A percentile compares a stretch with the other conserved stretches of the same genome.
Conservation (phyloP, 495 filamentous ascomycete species). For the Hypoxylon fuscum region DNA sequence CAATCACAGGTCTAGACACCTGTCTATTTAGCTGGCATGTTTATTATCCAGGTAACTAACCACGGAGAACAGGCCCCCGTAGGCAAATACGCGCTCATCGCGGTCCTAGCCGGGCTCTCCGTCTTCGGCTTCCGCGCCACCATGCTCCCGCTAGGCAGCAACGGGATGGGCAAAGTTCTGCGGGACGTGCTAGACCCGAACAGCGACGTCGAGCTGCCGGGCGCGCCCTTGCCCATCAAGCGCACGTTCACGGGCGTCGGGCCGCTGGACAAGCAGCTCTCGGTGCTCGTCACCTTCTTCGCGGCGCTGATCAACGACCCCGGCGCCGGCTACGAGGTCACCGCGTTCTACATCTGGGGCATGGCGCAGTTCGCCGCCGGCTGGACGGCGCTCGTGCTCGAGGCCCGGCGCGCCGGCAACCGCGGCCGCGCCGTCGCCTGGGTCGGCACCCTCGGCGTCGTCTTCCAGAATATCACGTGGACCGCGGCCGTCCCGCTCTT, state of each 20-base stretch:
- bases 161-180: slow-evolving; percentile 32
- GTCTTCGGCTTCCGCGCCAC: slow-evolving; percentile 38
- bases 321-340: slow-evolving; percentile 49
- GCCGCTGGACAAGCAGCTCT: slow-evolving; percentile 58
- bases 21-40: no score
- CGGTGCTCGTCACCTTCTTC: slow-evolving; percentile 63
- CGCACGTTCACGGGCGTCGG: slow-evolving; percentile 60
- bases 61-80: slow-evolving; percentile 13
- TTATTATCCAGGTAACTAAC: no score
- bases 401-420: slow-evolving; percentile 66
- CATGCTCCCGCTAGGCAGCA: slow-evolving; percentile 19
- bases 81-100: slow-evolving; percentile 34
- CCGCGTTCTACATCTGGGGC: slow-evolving; percentile 60
- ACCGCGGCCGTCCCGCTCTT: slow-evolving; percentile 64
- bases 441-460: slow-evolving; percentile 61
- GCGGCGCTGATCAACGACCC: slow-evolving; percentile 61
- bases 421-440: slow-evolving; percentile 60
- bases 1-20: no score
- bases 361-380: slow-evolving; percentile 64
- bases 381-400: slow-evolving; percentile 65
- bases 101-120: slow-evolving; percentile 34
- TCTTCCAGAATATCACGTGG: slow-evolving; percentile 63
- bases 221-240: slow-evolving; percentile 37
- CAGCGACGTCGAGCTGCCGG: slow-evolving; percentile 7
- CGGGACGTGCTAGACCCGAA: slow-evolving; percentile 7